phyloP scores from a whole-genome alignment of 306 rosid genomes.

The Lathyrus oleraceus region DNA sequence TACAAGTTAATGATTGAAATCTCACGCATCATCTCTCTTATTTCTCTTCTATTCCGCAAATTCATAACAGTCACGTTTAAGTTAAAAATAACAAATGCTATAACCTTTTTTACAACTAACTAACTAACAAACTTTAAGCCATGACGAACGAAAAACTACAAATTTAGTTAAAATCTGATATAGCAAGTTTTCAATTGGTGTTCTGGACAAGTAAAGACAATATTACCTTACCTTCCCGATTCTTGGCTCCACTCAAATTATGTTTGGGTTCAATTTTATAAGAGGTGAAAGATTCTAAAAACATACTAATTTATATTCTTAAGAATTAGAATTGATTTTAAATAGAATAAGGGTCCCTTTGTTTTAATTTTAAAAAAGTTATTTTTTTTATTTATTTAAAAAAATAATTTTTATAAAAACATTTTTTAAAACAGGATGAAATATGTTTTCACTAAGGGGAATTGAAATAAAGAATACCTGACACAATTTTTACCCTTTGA shows the following conservation, averaged over 20 bases:
- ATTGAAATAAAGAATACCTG: no score
- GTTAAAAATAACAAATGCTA: neutral
- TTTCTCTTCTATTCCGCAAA: neutral
- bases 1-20: neutral
- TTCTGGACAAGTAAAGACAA: constrained; percentile 56
- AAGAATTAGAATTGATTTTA: no score
- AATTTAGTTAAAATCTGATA: constrained; percentile 27
- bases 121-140: constrained; percentile 24
- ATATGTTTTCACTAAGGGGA: no score
- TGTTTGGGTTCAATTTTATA: no score
- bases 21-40: constrained; percentile 17
- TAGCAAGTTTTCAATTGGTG: constrained; percentile 31
- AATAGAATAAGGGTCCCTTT: no score
- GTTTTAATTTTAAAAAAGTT: no score
- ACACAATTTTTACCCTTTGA: no score
- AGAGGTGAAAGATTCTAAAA: no score
- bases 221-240: neutral
- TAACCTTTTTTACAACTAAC: constrained; percentile 15
- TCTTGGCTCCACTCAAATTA: neutral
- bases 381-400: no score
- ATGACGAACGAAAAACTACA: constrained; percentile 7
- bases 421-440: no score
- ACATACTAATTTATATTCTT: no score
- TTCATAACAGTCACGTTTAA: constrained; percentile 6
- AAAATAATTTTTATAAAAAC: no score